A percentile compares a stretch with the other conserved stretches of the same genome.
Conservation (phyloP, 2,329 filamentous ascomycete species). For the Botryosphaeria agaves region DNA sequence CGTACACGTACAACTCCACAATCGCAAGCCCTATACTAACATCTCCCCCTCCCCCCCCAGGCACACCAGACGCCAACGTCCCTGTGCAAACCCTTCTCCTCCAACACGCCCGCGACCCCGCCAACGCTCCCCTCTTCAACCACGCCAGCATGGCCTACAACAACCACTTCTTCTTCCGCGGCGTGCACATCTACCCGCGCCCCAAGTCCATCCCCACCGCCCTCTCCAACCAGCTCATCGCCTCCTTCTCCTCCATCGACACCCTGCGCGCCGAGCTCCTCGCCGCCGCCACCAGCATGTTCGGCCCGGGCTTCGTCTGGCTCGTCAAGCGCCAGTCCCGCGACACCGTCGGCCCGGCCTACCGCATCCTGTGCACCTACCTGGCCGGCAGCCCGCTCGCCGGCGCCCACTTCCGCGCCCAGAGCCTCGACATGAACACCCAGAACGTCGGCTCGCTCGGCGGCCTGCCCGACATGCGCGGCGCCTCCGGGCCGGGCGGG, state of each 20-base stretch:
- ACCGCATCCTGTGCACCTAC: conserved; percentile 72
- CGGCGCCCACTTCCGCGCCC: conserved; percentile 63
- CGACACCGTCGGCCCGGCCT: conserved; percentile 26
- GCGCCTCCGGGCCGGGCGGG: conserved; percentile 10
- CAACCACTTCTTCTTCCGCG: conserved; percentile 67
- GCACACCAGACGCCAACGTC: conserved; percentile 44
- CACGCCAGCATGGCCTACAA: conserved; percentile 93
- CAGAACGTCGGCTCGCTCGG: conserved; percentile 10
- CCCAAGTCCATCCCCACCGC: conserved; percentile 33
- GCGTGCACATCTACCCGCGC: conserved; percentile 19
- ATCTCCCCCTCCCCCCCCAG: conserved; percentile 23
- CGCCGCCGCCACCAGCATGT: conserved; percentile 73
- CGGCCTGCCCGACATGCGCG: too few species aligned
- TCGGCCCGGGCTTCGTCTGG: conserved; percentile 95
- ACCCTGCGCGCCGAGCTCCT: conserved; percentile 68
- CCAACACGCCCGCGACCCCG: conserved; percentile 61
- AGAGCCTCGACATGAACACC: conserved; percentile 54
- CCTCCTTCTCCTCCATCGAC: conserved; percentile 66
- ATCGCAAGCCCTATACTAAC: conserved; percentile 1
- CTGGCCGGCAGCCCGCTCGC: conserved; percentile 79
- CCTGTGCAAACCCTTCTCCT: conserved; percentile 52
- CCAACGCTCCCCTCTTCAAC: conserved; percentile 73
- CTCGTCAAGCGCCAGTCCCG: conserved; percentile 42
- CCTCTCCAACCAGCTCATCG: conserved; percentile 43
- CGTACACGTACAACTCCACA: too few species aligned